Evolutionary conservation across 169 alveolate species (phyloP), one percentile per base, ranked within the genome.

Genomic region (Plasmodium coatneyi): DNA sequence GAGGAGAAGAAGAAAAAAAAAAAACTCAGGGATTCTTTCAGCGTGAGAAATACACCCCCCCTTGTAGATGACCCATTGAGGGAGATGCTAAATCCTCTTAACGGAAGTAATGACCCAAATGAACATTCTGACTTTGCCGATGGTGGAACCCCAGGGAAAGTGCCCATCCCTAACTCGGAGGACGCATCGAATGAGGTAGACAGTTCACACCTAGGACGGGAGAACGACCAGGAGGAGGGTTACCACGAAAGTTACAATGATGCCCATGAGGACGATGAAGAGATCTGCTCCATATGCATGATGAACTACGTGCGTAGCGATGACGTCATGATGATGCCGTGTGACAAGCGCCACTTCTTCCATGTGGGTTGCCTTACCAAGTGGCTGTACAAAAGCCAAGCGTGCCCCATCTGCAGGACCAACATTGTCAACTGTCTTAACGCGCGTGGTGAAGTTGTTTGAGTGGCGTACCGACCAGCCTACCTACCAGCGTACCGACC

Each of bases 321-420:
- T 71, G 96, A 96, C 19, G 79, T 96, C 34, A 93, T 87, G 87
- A 82, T 96, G 36, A 92, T 96, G 95, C 97, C 97, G 0, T 96
- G 97, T 72, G 97, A 96, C 71, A 91, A 84, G 39, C 74, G 97
- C n/a, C 97, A 96, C 83, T 83, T 95, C 83, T 96, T 96, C 82
- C 97, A 96, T 93, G 80, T 84, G 49, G 95, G 81, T 3, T 96
- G 97, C 36, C 94, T 96, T 30, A 76, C 87, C 39, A 95, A 89
- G 49, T 96, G 97, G 97, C 71, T 96, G 79, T 60, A 95, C 54
- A 90, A 96, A 46, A 96, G 97, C 71, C 90, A 92, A 46, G 93
- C 90, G n/a, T 96, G 97, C 79, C 97, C 97, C 12, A 96, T 96
- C 16, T 96, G 97, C 83, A 93, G 97, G 30, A 78, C 95, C 41